phyloP scores from a whole-genome alignment of 2,329 filamentous ascomycete species.

The Ascochyta clinopodiicola region DNA sequence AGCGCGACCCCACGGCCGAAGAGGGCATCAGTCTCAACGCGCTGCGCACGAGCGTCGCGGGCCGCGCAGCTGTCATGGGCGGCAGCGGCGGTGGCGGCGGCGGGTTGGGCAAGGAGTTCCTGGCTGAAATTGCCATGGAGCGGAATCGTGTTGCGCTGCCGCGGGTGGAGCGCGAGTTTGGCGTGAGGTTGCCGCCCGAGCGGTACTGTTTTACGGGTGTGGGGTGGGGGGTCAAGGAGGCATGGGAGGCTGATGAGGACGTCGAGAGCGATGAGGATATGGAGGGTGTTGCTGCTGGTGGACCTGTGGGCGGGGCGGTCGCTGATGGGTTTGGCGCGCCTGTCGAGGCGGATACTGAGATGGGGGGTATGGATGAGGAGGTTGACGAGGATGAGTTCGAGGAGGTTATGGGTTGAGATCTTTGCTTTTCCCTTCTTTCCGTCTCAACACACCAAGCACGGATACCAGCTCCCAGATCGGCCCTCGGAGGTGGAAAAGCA shows the following conservation, averaged over 20 bases:
- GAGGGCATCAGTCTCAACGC: constrained; percentile 68
- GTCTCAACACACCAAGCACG: no score
- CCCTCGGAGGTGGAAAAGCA: no score
- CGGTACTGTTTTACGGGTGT: constrained; percentile 56
- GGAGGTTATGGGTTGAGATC: constrained; percentile 43
- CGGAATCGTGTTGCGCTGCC: constrained; percentile 55
- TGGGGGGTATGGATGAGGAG: constrained; percentile 46
- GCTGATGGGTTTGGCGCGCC: constrained; percentile 9
- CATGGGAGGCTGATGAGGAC: constrained; percentile 73
- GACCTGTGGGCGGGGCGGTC: constrained; percentile 18
- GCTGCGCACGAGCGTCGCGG: constrained; percentile 74
- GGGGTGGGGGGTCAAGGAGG: constrained; percentile 41
- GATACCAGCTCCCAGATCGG: no score
- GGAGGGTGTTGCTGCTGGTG: constrained; percentile 45
- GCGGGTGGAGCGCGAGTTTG: constrained; percentile 61
- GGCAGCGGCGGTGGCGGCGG: constrained; percentile 26
- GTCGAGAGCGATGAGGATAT: constrained; percentile 69
- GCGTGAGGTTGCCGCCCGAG: constrained; percentile 67
- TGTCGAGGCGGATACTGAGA: constrained; percentile 33
- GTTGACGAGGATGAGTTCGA: constrained; percentile 56
- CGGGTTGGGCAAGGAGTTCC: constrained; percentile 74
- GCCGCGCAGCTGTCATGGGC: constrained; percentile 58
- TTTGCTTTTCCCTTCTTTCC: no score
- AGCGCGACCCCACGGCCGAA: constrained; percentile 32
- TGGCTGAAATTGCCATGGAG: constrained; percentile 68